Evolutionary conservation across 73 alveolate species (phyloP), one percentile per base, ranked within the genome.

Genomic region (Paramecium caudatum): DNA sequence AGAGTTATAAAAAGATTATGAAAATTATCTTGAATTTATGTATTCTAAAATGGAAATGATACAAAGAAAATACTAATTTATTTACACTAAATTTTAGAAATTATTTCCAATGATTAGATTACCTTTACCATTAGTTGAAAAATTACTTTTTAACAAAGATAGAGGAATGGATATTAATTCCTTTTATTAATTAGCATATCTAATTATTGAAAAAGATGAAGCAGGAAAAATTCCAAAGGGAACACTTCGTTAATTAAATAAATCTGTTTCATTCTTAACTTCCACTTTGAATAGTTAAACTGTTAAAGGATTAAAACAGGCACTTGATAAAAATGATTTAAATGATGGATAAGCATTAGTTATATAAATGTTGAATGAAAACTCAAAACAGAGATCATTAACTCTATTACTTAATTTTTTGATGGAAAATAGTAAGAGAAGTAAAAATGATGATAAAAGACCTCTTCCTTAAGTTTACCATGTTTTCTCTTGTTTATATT

Each of bases 241-340:
- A 37, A 74, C 88, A 0, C 34, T 74, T 0, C 36, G 39, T 2
- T 74, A 74, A 74, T 43, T 74, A 43, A 74, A 45, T 74, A 74
- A 74, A 74, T 74, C 88, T 5, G 65, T 74, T 74, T 74, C 88
- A 16, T 74, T 74, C 43, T 74, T 74, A 19, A 74, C 88, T 16
- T 74, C 88, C 1, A 74, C 88, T 9, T 9, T 74, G 32, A 74
- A 43, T 41, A 74, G 88, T 74, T 5, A 45, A 27, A 43, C 33
- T 41, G 9, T 30, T 3, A 36, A 23, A 4, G 88, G 65, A 19
- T 21, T 74, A 10, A 74, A 74, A 43, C 19, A 41, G 3, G 39
- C 69, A 9, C 55, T 74, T 9, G 43, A 74, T 27, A 74, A 41
- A 3, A 43, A 74, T 8, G 68, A 74, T 15, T 74, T 74, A 74